Percentiles rank a stretch among this genome's conserved stretches.
Conservation (phyloP, 768 basidiomycete species). For the Termitomyces sp. region DNA sequence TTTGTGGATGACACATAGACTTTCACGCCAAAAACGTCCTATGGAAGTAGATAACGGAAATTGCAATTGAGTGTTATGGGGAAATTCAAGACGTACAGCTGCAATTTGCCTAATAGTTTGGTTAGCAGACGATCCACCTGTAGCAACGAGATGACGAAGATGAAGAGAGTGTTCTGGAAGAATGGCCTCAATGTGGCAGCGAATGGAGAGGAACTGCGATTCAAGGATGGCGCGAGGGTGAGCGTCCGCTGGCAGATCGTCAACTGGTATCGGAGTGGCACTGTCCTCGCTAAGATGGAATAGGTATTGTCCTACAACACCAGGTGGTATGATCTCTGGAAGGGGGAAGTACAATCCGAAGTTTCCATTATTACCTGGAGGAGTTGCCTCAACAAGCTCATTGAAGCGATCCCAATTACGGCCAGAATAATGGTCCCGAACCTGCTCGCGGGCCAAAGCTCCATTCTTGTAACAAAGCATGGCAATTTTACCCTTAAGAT, state of each 20-base stretch:
- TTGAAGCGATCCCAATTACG: conserved; percentile 69
- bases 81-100: conserved; percentile 35
- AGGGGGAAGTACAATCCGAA: conserved; percentile 79
- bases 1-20: conserved; percentile 64
- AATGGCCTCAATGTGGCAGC: conserved; percentile 64
- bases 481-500: conserved; percentile 60
- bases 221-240: conserved; percentile 79
- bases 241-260: conserved; percentile 35
- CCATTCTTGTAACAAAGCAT: conserved; percentile 95
- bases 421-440: conserved; percentile 60
- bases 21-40: conserved; percentile 73
- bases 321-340: conserved; percentile 83
- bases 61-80: background rate
- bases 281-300: conserved; percentile 33
- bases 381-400: conserved; percentile 46
- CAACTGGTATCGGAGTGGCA: conserved; percentile 21
- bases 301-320: conserved; percentile 66
- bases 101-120: conserved; percentile 66
- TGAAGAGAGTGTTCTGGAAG: conserved; percentile 49
- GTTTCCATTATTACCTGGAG: conserved; percentile 53
- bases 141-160: conserved; percentile 65
- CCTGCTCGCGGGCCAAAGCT: conserved; percentile 72
- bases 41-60: background rate
- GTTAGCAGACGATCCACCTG: conserved; percentile 77
- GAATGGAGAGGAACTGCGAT: conserved; percentile 81